Percentiles rank a stretch among this genome's conserved stretches.
Conservation (phyloP, 2,329 filamentous ascomycete species). For the Phialophora verrucosa region DNA sequence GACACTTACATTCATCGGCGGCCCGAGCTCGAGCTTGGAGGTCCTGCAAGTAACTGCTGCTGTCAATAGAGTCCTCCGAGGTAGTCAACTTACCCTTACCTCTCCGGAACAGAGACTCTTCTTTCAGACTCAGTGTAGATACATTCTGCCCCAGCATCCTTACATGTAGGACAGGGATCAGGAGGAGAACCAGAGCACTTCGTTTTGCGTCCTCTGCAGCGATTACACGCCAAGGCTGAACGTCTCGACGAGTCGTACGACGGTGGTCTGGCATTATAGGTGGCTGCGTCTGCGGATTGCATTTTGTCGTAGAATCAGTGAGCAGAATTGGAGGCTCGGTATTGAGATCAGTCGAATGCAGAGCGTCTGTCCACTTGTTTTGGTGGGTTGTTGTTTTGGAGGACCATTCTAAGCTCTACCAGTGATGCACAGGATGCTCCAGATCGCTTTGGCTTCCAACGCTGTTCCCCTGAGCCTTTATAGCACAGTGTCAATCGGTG, state of each 20-base stretch:
- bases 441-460: not conserved
- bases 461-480: not conserved
- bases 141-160: constrained; percentile 44
- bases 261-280: constrained; percentile 18
- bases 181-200: constrained; percentile 47
- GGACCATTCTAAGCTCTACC: not conserved
- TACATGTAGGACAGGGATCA: constrained; percentile 45
- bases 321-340: not conserved
- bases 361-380: not conserved
- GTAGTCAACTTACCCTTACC: constrained; percentile 36
- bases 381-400: not conserved
- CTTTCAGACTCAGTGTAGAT: constrained; percentile 48
- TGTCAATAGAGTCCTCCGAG: constrained; percentile 14
- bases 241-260: constrained; percentile 29
- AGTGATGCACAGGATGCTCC: not conserved
- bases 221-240: constrained; percentile 43
- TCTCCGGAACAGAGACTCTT: constrained; percentile 46
- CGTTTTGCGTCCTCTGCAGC: constrained; percentile 47
- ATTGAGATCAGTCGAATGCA: not conserved
- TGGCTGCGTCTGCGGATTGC: constrained; percentile 15
- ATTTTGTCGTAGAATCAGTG: constrained; percentile 11
- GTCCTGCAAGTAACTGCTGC: constrained; percentile 44
- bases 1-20: constrained; percentile 34
- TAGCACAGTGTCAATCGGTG: not conserved
- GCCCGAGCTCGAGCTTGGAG: constrained; percentile 43